These are phyloP conservation scores for Clavariopsis aquatica DNA, from an alignment of 495 filamentous ascomycete species.

Conservation along the genomic window DNA sequence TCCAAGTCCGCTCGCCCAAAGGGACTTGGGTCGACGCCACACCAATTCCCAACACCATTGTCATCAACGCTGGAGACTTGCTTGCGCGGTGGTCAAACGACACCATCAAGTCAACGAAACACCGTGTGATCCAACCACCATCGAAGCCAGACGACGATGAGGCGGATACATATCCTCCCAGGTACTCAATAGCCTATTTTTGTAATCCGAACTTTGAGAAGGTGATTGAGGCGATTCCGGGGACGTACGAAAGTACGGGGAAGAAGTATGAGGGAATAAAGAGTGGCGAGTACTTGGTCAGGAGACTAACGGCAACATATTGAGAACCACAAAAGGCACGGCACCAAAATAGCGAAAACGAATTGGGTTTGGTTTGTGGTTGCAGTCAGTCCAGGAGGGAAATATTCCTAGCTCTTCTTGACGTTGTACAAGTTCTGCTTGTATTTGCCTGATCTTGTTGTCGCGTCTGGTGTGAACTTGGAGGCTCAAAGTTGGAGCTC, in stretches of 20 bases:
- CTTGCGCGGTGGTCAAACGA: constrained; percentile 90
- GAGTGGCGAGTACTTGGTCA: constrained; percentile 78
- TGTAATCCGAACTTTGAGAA: constrained; percentile 85
- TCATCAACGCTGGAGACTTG: constrained; percentile 90
- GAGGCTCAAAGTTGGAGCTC: too few relatives aligned
- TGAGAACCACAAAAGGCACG: constrained; percentile 15
- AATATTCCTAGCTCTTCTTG: too few relatives aligned
- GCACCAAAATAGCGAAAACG: too few relatives aligned
- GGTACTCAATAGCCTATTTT: constrained; percentile 76
- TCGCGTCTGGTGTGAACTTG: too few relatives aligned
- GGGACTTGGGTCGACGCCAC: constrained; percentile 80
- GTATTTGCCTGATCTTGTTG: too few relatives aligned
- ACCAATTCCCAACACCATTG: constrained; percentile 79
- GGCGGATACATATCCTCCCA: constrained; percentile 57
- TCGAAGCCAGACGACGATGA: constrained; percentile 39
- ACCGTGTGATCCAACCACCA: constrained; percentile 87
- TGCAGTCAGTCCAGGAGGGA: too few relatives aligned
- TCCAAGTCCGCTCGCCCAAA: constrained; percentile 79
- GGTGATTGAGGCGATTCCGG: constrained; percentile 81
- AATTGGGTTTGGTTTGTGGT: too few relatives aligned
- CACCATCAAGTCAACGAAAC: constrained; percentile 81
- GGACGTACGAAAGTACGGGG: constrained; percentile 68
- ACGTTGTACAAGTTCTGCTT: too few relatives aligned
- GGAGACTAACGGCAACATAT: constrained; percentile 72
- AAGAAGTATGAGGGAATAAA: constrained; percentile 81